These are phyloP conservation scores for Aureobasidium sp. DNA, from an alignment of 2,329 filamentous ascomycete genomes.

Conservation along the genomic window DNA sequence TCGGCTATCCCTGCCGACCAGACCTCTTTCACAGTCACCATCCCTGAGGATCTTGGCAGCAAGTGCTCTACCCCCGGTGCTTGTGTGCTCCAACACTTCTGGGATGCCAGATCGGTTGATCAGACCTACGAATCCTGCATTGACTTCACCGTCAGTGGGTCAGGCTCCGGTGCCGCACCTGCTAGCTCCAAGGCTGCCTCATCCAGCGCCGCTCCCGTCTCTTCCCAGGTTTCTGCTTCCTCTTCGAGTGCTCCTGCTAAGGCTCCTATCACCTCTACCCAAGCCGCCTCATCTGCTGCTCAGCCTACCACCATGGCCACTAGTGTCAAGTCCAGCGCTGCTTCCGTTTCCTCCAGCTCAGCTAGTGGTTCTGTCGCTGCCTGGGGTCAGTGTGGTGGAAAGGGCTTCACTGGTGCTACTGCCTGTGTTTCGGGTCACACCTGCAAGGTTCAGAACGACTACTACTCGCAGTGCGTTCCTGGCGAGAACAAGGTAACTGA, in stretches of 20 bases:
- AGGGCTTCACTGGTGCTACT: constrained; percentile 27
- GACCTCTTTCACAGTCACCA: constrained; percentile 45
- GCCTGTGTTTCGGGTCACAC: constrained; percentile 26
- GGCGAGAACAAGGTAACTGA: constrained; percentile 8
- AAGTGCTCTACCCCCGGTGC: constrained; percentile 41
- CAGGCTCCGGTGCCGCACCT: constrained; percentile 12
- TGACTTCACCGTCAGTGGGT: constrained; percentile 43
- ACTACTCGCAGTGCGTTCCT: constrained; percentile 30
- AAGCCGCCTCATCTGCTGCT: background rate
- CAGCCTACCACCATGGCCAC: constrained; percentile 2
- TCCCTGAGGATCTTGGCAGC: constrained; percentile 40
- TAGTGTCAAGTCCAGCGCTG: constrained; percentile 1
- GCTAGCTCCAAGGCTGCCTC: constrained; percentile 4
- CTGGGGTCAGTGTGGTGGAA: constrained; percentile 28
- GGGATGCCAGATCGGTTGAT: constrained; percentile 46
- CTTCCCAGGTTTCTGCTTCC: background rate
- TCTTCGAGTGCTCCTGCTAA: constrained; percentile 3
- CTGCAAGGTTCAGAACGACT: constrained; percentile 27
- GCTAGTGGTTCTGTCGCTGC: constrained; percentile 2
- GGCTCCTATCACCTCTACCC: background rate
- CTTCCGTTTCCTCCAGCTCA: background rate
- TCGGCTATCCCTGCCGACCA: constrained; percentile 36
- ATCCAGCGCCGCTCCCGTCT: background rate
- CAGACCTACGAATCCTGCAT: constrained; percentile 58
- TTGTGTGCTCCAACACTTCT: constrained; percentile 55